These are phyloP conservation scores for Adansonia grandidieri DNA, from an alignment of 441 rosid genomes.

Conservation along the genomic window DNA sequence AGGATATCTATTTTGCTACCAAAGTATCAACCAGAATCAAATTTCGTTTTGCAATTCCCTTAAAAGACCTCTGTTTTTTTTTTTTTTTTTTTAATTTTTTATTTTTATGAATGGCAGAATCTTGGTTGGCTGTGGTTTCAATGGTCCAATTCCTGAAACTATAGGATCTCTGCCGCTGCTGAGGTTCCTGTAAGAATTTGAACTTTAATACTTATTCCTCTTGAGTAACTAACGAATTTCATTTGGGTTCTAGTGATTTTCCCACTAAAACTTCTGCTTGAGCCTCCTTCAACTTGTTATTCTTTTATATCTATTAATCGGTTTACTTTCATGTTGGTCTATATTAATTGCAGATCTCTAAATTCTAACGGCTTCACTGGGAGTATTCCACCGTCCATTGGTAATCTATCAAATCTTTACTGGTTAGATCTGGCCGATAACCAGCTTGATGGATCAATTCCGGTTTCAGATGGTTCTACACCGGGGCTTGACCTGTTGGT, in stretches of 20 bases:
- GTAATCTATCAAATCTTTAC: constrained; percentile 58
- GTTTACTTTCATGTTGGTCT: constrained; percentile 18
- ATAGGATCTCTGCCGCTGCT: constrained; percentile 62
- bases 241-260: background rate
- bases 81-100: background rate
- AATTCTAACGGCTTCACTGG: constrained; percentile 73
- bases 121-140: constrained; percentile 71
- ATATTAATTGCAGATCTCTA: constrained; percentile 57
- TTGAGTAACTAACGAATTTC: constrained; percentile 8
- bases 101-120: constrained; percentile 47
- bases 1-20: constrained; percentile 30
- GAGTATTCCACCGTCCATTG: constrained; percentile 66
- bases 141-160: constrained; percentile 69
- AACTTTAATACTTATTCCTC: constrained; percentile 5
- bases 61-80: background rate
- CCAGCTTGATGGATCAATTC: constrained; percentile 63
- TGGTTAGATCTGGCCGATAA: constrained; percentile 90
- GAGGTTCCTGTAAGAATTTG: constrained; percentile 56
- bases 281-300: background rate
- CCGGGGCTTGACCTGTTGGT: constrained; percentile 81
- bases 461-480: constrained; percentile 61
- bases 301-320: background rate
- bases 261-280: constrained; percentile 7
- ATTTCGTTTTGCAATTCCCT: constrained; percentile 8
- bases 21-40: background rate